These are phyloP conservation scores for Graphiopsis chlorocephala DNA, from an alignment of 2,329 filamentous ascomycete species.

Conservation along the genomic window DNA sequence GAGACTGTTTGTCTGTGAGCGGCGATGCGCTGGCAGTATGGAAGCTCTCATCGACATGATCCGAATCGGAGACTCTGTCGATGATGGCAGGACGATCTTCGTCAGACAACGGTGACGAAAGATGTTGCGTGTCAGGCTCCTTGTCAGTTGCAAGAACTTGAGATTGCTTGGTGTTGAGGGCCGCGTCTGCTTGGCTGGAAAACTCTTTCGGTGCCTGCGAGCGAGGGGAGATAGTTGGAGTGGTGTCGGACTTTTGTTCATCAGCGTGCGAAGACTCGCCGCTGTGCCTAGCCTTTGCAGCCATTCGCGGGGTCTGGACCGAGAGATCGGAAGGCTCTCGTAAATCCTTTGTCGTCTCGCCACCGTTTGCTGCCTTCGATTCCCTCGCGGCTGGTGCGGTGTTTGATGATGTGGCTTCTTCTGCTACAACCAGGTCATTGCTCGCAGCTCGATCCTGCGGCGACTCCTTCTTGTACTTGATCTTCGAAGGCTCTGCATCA, in stretches of 20 bases:
- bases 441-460: background rate
- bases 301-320: background rate
- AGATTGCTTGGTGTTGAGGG: background rate
- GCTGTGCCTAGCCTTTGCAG: no score
- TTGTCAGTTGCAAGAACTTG: background rate
- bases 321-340: background rate
- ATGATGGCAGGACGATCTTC: background rate
- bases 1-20: slow-evolving; percentile 16
- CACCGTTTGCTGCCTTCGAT: background rate
- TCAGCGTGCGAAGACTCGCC: background rate
- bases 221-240: background rate
- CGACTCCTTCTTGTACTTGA: background rate
- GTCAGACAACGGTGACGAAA: background rate
- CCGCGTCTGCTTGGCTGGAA: background rate
- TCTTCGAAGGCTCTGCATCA: background rate
- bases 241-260: background rate
- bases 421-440: background rate
- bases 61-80: slow-evolving; percentile 18
- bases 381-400: background rate
- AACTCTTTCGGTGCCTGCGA: background rate
- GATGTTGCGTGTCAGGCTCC: background rate
- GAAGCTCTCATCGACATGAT: slow-evolving; percentile 33
- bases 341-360: background rate
- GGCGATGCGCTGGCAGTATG: slow-evolving; percentile 30
- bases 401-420: background rate